Conservation (phyloP, 164 flowering plant species). For the Liriodendron chinense region DNA sequence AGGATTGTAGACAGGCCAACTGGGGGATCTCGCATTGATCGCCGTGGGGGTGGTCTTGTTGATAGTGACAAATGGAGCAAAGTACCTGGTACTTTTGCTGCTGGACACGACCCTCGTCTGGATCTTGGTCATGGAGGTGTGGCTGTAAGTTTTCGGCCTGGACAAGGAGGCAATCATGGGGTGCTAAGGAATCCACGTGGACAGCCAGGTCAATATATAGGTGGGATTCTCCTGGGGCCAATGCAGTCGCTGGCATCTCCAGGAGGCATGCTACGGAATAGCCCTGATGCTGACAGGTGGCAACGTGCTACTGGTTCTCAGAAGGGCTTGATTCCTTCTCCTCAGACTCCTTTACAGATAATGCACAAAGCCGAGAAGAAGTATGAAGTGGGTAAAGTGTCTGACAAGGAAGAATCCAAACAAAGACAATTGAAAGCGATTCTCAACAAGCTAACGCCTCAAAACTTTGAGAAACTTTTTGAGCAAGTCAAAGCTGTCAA, state of each 20-base stretch:
- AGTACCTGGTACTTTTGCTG: conserved; percentile 34
- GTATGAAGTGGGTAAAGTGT: conserved; percentile 72
- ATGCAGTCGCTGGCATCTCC: conserved; percentile 43
- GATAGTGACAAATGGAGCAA: conserved; percentile 87
- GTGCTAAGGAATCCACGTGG: conserved; percentile 63
- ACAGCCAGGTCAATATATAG: conserved; percentile 39
- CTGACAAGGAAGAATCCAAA: conserved; percentile 70
- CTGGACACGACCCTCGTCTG: conserved; percentile 36
- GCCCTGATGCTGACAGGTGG: conserved; percentile 67
- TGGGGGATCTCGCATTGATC: conserved; percentile 58
- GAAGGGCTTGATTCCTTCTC: conserved; percentile 72
- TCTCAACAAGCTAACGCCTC: conserved; percentile 84
- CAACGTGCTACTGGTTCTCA: conserved; percentile 39
- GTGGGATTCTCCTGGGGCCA: conserved; percentile 75
- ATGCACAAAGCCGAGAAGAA: conserved; percentile 84
- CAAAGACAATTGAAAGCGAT: conserved; percentile 78
- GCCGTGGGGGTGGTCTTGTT: conserved; percentile 50
- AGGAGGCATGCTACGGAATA: conserved; percentile 55
- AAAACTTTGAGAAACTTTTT: conserved; percentile 79
- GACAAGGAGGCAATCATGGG: conserved; percentile 70
- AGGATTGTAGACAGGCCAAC: conserved; percentile 50
- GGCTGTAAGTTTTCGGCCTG: conserved; percentile 52
- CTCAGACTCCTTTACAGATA: conserved; percentile 52
- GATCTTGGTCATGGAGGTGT: conserved; percentile 27
- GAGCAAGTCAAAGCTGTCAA: conserved; percentile 82